Base-by-base conservation (phyloP, 345 rosid genomes). In the Eucalyptus regnans region DNA sequence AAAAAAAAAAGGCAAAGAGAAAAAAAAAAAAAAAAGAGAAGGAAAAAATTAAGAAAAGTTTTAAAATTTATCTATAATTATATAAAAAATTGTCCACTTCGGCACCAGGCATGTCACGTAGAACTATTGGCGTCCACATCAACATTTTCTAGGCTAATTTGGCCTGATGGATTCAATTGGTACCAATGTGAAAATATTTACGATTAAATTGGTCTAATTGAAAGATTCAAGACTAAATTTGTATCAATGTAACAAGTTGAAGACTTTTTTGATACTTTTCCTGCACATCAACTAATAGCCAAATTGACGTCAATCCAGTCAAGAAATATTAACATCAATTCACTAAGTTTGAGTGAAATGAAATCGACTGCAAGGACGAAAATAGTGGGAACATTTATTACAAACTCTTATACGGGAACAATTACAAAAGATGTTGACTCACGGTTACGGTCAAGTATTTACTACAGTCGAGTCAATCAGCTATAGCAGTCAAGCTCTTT, bases 101-200 rank as follows among this genome's bases (percentile, higher is more conserved):
- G 0, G 5, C 1, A 0, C 12, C 12, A 22, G 0, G 0, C 62
- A 56, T 0, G 6, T 23, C 25, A 56, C 3, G 0, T 22, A 8
- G 8, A 0, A 22, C 6, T 8, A 1, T 23, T 9, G 62, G 27
- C 1, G 2, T 56, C 12, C 11, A 9, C 12, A 23, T 56, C 29
- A 56, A 23, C 12, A 56, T 20, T 56, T 56, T 56, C 62, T 20
- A 4, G 6, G 27, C 12, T 56, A 56, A 56, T 4, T 56, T 56
- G 62, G 12, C 12, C 0, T 8, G 3, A 1, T 56, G 27, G 0
- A 56, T 56, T 56, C 0, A 56, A 22, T 56, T 56, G 1, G 62
- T 56, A 56, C 0, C 6, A 4, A 56, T 56, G 1, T 9, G 0
- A 56, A 56, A 56, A 56, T 9, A 23, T 9, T 56, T 56, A 22